phyloP scores from a whole-genome alignment of 2,329 filamentous ascomycete genomes.

The Sordariomycetes sp. region DNA sequence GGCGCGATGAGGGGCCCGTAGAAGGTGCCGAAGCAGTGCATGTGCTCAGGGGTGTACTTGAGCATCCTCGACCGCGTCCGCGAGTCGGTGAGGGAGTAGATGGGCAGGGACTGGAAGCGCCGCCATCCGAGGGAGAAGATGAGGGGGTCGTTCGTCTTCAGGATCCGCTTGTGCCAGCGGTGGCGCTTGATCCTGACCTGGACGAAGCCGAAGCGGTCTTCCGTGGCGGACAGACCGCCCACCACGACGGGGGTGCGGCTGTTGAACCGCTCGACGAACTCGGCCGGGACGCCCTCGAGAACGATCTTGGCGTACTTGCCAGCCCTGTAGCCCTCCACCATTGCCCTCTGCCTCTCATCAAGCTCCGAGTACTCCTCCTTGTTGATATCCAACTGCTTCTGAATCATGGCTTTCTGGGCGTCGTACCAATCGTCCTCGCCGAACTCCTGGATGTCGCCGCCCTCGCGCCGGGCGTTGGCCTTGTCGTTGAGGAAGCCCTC shows the following conservation, averaged over 20 bases:
- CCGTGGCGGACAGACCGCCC: conserved; percentile 84
- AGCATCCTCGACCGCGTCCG: conserved; percentile 93
- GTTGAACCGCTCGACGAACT: conserved; percentile 79
- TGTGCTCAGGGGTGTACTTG: conserved; percentile 98
- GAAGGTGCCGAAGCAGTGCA: conserved; percentile 96
- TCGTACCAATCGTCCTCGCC: conserved; percentile 99
- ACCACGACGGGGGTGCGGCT: conserved; percentile 76
- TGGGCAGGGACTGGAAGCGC: conserved; percentile 82
- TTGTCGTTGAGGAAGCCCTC: conserved; percentile 93
- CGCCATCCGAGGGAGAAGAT: conserved; percentile 97
- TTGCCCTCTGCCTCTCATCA: conserved; percentile 72
- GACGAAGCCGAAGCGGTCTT: conserved; percentile 91
- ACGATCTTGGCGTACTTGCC: conserved; percentile 91
- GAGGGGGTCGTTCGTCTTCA: conserved; percentile 95
- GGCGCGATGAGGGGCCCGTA: conserved; percentile 92
- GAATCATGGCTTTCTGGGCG: conserved; percentile 84
- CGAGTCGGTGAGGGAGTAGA: conserved; percentile 93
- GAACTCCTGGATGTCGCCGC: conserved; percentile 66
- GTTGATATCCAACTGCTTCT: conserved; percentile 97
- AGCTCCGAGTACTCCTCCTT: conserved; percentile 83
- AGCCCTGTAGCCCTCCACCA: conserved; percentile 83
- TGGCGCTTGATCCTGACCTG: conserved; percentile 96
- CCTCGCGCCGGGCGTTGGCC: conserved; percentile 62
- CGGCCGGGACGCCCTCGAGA: conserved; percentile 78
- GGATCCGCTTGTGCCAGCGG: conserved; percentile 97